Base-by-base conservation (phyloP, 2,329 filamentous ascomycete genomes). In the Fusarium sp. region DNA sequence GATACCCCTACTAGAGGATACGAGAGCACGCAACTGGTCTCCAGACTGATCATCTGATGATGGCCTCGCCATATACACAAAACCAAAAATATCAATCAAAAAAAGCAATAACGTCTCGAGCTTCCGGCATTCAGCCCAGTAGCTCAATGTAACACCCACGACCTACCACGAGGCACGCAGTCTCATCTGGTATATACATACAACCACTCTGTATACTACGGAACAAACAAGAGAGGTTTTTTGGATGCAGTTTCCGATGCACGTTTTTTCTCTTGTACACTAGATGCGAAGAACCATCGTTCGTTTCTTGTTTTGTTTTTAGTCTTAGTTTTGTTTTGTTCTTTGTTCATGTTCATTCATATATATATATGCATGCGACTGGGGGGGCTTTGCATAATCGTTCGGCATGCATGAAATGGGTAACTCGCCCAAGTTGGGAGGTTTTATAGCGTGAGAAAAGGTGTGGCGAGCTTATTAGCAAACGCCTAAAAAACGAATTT, bases 1-100 rank as follows among this genome's bases (percentile, higher is more conserved):
- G 76, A 54, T 80, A 77, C 41, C 71, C 75, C 65, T 78, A 74
- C 67, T 68, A 63, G 46, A 70, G 62, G 55, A 70, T 62, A 27
- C 18, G 52, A 63, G 59, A 53, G 25, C 27, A 41, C 41, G 33
- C 45, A 22, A 17, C 39, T n/a, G 15, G 35, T 47, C 41, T 25
- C 31, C 29, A 13, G 50, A 20, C 47, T 25, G 31, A 46, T 46
- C 44, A 46, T 25, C 49, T 39, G 22, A 63, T 36, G 59, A 36
- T 11, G 27, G 27, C 33, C 45, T 42, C 25, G 18, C 15, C 17
- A 54, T 25, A 29, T 29, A 50, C 25, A 39, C 13, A 29, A 25
- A 47, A 27, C 12, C 33, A 27, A 52, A 27, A 54, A 53, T 41
- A 29, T 18, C 39, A 47, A 49, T 42, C n/a, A 62, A 54, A 70